These are phyloP conservation scores for Aspergillus spinulosporus DNA, from an alignment of 2,329 filamentous ascomycete genomes.

Conservation along the genomic window DNA sequence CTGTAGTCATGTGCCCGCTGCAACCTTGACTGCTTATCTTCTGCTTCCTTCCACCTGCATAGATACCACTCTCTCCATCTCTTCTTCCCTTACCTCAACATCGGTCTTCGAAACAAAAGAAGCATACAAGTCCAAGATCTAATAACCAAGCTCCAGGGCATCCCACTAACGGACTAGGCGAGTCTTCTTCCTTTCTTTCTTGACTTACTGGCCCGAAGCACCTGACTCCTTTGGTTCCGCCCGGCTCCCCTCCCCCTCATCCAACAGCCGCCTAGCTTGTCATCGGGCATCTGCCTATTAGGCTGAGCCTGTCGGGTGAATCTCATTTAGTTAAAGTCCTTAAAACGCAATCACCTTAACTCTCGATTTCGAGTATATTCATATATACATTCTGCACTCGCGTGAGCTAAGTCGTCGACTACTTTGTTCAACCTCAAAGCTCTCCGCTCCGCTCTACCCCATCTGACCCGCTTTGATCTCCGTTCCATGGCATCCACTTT, in stretches of 20 bases:
- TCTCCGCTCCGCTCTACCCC: constrained; percentile 23
- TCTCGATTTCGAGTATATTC: constrained; percentile 22
- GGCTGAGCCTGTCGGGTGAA: constrained; percentile 20
- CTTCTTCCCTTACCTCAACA: background rate
- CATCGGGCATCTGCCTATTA: constrained; percentile 29
- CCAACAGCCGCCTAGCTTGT: constrained; percentile 18
- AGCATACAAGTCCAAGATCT: background rate
- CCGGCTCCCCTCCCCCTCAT: constrained; percentile 20
- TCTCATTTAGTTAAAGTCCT: constrained; percentile 7
- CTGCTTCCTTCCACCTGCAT: constrained; percentile 1
- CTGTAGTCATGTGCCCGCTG: background rate
- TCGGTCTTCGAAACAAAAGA: background rate
- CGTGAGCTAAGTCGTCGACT: constrained; percentile 19
- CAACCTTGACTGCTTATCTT: background rate
- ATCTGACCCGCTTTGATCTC: constrained; percentile 19
- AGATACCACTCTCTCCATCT: background rate
- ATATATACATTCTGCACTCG: constrained; percentile 14
- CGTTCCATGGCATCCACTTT: constrained; percentile 24
- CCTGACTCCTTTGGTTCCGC: constrained; percentile 22
- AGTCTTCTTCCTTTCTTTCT: constrained; percentile 2
- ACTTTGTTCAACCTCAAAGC: constrained; percentile 21
- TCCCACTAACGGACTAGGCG: background rate
- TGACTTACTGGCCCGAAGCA: constrained; percentile 15
- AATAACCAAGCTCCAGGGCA: background rate
- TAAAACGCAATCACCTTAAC: constrained; percentile 12